phyloP scores from a whole-genome alignment of 768 basidiomycete species.

The Podaxis sp. region DNA sequence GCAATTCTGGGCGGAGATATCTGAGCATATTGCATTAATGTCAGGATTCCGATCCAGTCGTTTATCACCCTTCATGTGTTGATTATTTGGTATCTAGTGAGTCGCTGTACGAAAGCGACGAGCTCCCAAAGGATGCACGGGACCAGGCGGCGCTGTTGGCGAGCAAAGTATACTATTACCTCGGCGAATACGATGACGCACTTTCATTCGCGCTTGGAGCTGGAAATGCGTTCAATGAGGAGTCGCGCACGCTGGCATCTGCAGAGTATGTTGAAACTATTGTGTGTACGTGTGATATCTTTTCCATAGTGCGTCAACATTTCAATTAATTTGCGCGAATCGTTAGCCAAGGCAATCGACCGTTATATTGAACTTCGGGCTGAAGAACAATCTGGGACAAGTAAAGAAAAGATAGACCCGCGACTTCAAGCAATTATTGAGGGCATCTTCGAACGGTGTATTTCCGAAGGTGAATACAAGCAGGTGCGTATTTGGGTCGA shows the following conservation, averaged over 20 bases:
- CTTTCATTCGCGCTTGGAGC: constrained; percentile 93
- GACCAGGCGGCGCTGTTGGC: constrained; percentile 87
- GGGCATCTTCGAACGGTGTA: constrained; percentile 82
- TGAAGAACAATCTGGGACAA: constrained; percentile 46
- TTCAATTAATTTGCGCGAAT: constrained; percentile 5
- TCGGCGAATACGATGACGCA: constrained; percentile 94
- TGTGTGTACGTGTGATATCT: constrained; percentile 63
- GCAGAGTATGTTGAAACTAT: constrained; percentile 95
- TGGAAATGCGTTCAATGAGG: constrained; percentile 80
- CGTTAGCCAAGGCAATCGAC: constrained; percentile 92
- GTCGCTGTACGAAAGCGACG: constrained; percentile 81
- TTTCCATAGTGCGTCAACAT: background rate
- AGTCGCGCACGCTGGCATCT: constrained; percentile 58
- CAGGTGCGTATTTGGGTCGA: constrained; percentile 52
- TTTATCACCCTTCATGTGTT: constrained; percentile 12
- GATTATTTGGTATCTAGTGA: constrained; percentile 56
- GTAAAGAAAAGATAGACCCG: constrained; percentile 69
- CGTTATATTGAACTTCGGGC: constrained; percentile 76
- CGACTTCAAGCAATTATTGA: constrained; percentile 85
- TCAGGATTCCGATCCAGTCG: constrained; percentile 38
- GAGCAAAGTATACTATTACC: constrained; percentile 98
- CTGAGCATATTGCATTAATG: constrained; percentile 90
- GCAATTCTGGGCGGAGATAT: constrained; percentile 98
- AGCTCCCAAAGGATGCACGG: constrained; percentile 71
- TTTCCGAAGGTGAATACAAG: constrained; percentile 86